A percentile compares a stretch with the other conserved stretches of the same genome.
Evolutionary conservation across 768 basidiomycete species (phyloP).

Genomic region (Tephrocybe sp.): DNA sequence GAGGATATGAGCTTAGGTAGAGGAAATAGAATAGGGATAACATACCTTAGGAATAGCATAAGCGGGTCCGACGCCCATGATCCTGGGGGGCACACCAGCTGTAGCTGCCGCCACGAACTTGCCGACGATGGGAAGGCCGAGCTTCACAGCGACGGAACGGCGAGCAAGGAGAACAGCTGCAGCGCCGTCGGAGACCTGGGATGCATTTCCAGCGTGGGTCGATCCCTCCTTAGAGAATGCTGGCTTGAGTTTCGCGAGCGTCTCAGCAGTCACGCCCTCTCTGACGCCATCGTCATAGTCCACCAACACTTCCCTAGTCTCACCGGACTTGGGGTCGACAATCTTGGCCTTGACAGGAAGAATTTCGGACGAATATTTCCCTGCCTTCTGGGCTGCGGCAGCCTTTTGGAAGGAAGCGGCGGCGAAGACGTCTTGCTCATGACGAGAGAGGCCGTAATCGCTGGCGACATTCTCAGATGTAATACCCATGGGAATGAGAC

Average conservation of each 20-base stretch:
- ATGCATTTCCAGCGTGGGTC: constrained; percentile 86
- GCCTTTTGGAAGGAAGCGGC: constrained; percentile 86
- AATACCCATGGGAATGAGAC: constrained; percentile 88
- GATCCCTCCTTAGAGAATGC: constrained; percentile 75
- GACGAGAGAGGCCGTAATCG: constrained; percentile 74
- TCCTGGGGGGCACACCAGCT: constrained; percentile 83
- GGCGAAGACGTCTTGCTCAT: constrained; percentile 80
- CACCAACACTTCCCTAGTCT: constrained; percentile 66
- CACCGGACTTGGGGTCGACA: constrained; percentile 74
- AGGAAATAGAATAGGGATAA: neutral
- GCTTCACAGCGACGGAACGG: constrained; percentile 76
- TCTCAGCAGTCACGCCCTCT: constrained; percentile 79
- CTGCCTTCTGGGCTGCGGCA: constrained; percentile 74
- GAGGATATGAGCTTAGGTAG: neutral
- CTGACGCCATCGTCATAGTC: constrained; percentile 86
- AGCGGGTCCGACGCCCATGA: constrained; percentile 94
- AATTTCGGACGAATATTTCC: constrained; percentile 84
- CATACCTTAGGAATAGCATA: constrained; percentile 73
- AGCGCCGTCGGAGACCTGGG: constrained; percentile 91
- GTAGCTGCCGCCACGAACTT: constrained; percentile 75
- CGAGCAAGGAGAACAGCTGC: constrained; percentile 86
- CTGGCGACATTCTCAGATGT: constrained; percentile 93
- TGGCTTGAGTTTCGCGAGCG: constrained; percentile 81
- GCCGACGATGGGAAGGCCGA: constrained; percentile 82
- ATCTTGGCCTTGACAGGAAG: constrained; percentile 76